Base-by-base conservation (phyloP, 2,329 filamentous ascomycete species). In the Sporothrix sp. region DNA sequence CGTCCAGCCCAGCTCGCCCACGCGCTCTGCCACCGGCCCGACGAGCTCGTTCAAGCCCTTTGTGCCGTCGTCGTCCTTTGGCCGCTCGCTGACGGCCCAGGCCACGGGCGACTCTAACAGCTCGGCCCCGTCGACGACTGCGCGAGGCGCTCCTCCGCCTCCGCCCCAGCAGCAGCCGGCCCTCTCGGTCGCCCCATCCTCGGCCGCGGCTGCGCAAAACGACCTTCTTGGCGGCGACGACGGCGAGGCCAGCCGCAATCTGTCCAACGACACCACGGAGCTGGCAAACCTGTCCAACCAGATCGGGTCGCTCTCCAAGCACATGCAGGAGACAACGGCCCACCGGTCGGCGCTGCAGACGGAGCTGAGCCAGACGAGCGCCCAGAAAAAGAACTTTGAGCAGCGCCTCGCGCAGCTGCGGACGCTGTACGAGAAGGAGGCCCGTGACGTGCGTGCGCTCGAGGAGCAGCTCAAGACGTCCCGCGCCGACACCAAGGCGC, bases 231-330 rank as follows among this genome's bases (percentile, higher is more conserved):
- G 97, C n/a, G 87, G 87, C 14, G 90, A 96, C 59, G 84, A 83
- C 57, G 91, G 97, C 57, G 89, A 95, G 61, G 81, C 90, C 50
- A 91, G 84, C 68, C 93, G 85, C 66, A 94, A 86, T 64, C 72
- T 97, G 23, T 93, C 85, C 0, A 84, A 82, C 57, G 93, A 98
- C 63, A 93, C 90, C 2, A 84, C 86, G 0, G 93, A 98, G 65
- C 75, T 98, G 52, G 93, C 90, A 47, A 97, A 98, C 63, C 75
- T 98, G 59, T 96, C 91, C 1, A 97, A 95, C 65, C 93, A 97
- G 66, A 88, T 98, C 57, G 84, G 88, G 28, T 91, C 86, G 2
- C 70, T 98, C 50, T 85, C 90, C 0, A 94, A 84, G 62, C 89
- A 98, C 68, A 95, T 95, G 81, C 88, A 95, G 63, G 88, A 91